These are phyloP conservation scores for Elongisporangium anandrum DNA, from an alignment of 352 stramenopile species.

Conservation along the genomic window DNA sequence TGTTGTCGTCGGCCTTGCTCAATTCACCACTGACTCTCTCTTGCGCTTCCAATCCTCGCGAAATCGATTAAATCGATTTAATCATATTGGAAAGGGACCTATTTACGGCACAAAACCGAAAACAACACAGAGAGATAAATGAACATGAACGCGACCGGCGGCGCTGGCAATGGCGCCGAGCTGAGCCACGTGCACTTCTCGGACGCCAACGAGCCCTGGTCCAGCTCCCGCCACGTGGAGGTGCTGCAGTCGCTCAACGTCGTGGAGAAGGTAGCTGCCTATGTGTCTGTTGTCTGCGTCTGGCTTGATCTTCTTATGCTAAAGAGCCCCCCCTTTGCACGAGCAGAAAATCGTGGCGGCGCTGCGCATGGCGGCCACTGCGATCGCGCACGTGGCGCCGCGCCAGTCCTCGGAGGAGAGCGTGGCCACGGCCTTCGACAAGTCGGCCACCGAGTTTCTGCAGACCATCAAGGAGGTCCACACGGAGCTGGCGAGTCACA, in stretches of 20 bases:
- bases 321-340: background rate
- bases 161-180: background rate
- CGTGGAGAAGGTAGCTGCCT: conserved; percentile 59
- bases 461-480: conserved; percentile 86
- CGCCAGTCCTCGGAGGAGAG: conserved; percentile 61
- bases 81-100: background rate
- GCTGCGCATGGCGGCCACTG: conserved; percentile 56
- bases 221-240: conserved; percentile 60
- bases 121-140: background rate
- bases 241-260: conserved; percentile 72
- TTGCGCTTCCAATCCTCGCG: background rate
- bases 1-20: background rate
- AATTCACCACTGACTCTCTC: background rate
- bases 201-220: conserved; percentile 61
- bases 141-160: conserved; percentile 28
- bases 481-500: conserved; percentile 74
- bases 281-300: background rate
- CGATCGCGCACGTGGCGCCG: conserved; percentile 64
- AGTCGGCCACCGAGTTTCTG: conserved; percentile 77
- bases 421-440: conserved; percentile 69
- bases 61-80: background rate
- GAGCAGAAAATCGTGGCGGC: conserved; percentile 76
- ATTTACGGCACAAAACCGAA: background rate
- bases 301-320: conserved; percentile 1
- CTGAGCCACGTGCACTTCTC: conserved; percentile 74